Conservation (phyloP, 768 basidiomycete species). For the Mycena olivaceomarginata region DNA sequence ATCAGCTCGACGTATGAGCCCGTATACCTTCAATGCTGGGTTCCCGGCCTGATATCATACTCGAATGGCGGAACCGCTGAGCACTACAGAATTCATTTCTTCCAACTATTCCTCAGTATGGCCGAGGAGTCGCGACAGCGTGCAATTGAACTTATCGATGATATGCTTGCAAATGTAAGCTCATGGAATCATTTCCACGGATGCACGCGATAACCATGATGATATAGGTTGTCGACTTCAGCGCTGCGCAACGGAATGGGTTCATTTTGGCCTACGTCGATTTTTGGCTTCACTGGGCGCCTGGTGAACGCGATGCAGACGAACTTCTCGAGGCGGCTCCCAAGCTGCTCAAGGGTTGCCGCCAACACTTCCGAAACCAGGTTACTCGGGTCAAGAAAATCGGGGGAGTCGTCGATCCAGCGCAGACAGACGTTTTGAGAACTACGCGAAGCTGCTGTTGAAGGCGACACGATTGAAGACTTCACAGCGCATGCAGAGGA, state of each 20-base stretch:
- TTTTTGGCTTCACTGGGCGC: neutral
- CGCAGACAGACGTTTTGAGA: neutral
- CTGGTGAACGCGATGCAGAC: neutral
- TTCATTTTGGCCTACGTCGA: neutral
- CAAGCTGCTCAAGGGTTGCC: neutral
- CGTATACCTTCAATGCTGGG: conserved; percentile 51
- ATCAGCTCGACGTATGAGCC: conserved; percentile 46
- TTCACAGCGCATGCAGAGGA: neutral
- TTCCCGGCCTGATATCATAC: conserved; percentile 54
- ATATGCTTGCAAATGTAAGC: neutral
- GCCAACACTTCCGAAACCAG: neutral
- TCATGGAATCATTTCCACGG: neutral
- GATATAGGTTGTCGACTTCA: too few relatives aligned
- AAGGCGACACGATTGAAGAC: neutral
- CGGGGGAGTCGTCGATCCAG: neutral
- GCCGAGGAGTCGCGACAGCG: conserved; percentile 41
- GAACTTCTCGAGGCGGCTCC: neutral
- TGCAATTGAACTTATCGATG: conserved; percentile 29
- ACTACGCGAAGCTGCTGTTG: neutral
- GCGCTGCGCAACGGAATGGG: neutral
- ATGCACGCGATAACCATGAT: neutral
- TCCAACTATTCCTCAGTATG: conserved; percentile 51
- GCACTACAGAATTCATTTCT: conserved; percentile 55
- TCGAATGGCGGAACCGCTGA: conserved; percentile 54
- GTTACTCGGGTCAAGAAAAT: neutral